These are phyloP conservation scores for Infundibulicybe gibba DNA, from an alignment of 768 basidiomycete genomes.

Conservation along the genomic window DNA sequence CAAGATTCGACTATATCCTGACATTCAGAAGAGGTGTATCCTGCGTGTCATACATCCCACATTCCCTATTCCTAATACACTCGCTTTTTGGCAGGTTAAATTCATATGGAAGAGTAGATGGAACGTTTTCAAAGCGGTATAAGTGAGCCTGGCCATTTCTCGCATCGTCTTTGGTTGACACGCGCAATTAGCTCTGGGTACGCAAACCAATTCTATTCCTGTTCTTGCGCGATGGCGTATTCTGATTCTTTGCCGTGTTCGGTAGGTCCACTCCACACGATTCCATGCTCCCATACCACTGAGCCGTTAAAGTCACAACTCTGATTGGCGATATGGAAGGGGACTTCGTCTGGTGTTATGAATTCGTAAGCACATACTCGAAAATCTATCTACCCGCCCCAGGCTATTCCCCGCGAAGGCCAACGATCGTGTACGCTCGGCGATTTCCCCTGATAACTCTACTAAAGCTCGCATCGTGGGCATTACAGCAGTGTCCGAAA, in stretches of 20 bases:
- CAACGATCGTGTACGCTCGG: not conserved
- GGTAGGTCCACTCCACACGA: not conserved
- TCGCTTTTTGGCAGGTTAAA: no score
- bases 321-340: not conserved
- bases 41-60: no score
- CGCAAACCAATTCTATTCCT: not conserved
- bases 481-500: no score
- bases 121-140: no score
- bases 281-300: not conserved
- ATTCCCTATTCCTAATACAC: no score
- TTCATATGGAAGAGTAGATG: no score
- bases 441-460: not conserved
- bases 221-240: conserved; percentile 5
- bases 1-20: no score
- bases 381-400: not conserved
- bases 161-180: no score
- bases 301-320: not conserved
- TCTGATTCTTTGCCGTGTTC: conserved; percentile 7
- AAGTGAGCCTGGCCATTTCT: no score
- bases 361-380: not conserved
- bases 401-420: not conserved
- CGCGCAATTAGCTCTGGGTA: no score
- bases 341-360: not conserved
- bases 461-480: no score
- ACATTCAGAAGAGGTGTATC: no score